Percentiles rank a stretch among this genome's conserved stretches.
Conservation (phyloP, 352 stramenopile species). For the Pythium aquatile region DNA sequence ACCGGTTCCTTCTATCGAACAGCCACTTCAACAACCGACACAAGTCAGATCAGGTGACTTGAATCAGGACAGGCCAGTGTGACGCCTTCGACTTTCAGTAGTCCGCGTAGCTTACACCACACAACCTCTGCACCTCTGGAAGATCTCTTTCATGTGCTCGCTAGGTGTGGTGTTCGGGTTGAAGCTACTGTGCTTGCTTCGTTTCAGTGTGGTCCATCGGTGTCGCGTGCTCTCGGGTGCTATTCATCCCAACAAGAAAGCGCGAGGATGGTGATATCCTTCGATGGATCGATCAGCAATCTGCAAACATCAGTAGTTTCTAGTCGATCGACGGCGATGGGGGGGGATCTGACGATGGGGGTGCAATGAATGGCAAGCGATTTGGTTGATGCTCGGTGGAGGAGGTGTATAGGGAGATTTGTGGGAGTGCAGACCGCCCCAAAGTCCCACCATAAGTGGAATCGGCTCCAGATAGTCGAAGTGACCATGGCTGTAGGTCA, state of each 20-base stretch:
- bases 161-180: no score
- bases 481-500: no score
- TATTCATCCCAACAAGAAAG: not conserved
- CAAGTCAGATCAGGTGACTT: constrained; percentile 2
- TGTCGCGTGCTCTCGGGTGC: not conserved
- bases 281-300: not conserved
- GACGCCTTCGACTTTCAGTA: no score
- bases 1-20: not conserved
- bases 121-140: not conserved
- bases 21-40: not conserved
- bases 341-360: no score
- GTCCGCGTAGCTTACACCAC: no score
- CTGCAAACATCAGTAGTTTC: not conserved
- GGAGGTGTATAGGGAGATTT: no score
- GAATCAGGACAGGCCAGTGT: no score
- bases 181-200: not conserved
- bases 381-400: not conserved
- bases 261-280: not conserved
- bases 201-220: not conserved
- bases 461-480: no score
- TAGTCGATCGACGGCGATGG: no score
- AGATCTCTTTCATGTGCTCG: no score
- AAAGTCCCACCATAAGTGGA: no score
- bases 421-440: no score
- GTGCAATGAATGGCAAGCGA: not conserved